Conservation (phyloP, 768 basidiomycete species). For the Crepidotus variabilis region DNA sequence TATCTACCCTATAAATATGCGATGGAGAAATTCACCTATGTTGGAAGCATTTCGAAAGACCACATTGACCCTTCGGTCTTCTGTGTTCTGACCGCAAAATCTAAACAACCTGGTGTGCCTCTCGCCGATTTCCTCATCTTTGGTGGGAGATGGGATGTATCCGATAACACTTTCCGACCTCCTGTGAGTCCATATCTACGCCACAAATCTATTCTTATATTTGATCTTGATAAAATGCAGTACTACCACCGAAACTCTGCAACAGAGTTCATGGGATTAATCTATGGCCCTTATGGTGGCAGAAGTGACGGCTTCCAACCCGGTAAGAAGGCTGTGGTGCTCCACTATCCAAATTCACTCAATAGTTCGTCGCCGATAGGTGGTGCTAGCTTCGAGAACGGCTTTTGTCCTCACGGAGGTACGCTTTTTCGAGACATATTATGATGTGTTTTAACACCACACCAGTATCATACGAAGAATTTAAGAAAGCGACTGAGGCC, state of each 20-base stretch:
- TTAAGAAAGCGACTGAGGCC: constrained; percentile 50
- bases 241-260: constrained; percentile 65
- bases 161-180: constrained; percentile 54
- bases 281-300: constrained; percentile 63
- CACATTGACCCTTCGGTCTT: constrained; percentile 71
- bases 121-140: constrained; percentile 66
- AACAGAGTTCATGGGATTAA: constrained; percentile 61
- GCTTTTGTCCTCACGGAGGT: constrained; percentile 66
- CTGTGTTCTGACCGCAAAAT: constrained; percentile 64
- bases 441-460: not conserved
- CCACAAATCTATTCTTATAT: not conserved
- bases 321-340: constrained; percentile 24
- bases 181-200: constrained; percentile 34
- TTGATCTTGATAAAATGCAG: constrained; percentile 22
- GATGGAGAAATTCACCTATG: constrained; percentile 57
- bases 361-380: constrained; percentile 15
- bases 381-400: constrained; percentile 58
- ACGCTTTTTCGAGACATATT: constrained; percentile 9
- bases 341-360: not conserved
- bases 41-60: constrained; percentile 63
- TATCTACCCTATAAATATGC: constrained; percentile 69
- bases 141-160: constrained; percentile 63
- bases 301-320: constrained; percentile 60
- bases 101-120: constrained; percentile 53
- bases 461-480: constrained; percentile 57